Base-by-base conservation (phyloP, 441 rosid genomes). In the Jatropha multifida region DNA sequence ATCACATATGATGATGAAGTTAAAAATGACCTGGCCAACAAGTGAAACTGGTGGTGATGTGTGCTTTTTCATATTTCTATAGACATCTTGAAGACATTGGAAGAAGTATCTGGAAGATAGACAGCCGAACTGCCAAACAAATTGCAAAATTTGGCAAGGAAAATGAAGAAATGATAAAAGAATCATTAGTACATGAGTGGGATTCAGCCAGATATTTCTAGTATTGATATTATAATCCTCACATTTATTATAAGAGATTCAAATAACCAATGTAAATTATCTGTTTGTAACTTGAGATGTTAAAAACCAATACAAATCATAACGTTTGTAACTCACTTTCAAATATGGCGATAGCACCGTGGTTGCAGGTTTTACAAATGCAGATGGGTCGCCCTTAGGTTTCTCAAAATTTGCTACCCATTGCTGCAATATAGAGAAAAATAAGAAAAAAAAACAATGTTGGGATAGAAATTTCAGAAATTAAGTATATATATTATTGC, bases 401-500 rank as follows among this genome's bases (percentile, higher is more conserved):
- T 95, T 95, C 90, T 95, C 99, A 68, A 95, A 95, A 72, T 87
- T 89, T 76, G 99, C 99, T 71, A 93, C 90, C 99, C 98, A 93
- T 65, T 89, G 85, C 99, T 95, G 75, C 72, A 81, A 73, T 46
- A 49, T 4, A 41, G 66, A 60, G 59, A 56, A 71, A 69, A 77
- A 74, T 32, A 32, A 1, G 32, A 32, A 32, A 32, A 32, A 32
- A 32, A 32, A 32, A 32, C 32, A 1, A 32, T 32, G 2, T 32
- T 32, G 32, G 32, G 0, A 32, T 32, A 32, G 32, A 32, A 32
- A 32, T 32, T 32, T 32, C 32, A 32, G 32, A 32, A 32, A 32
- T 1, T 32, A 32, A 32, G 23, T 23, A 23, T 32, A 2, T 32
- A 2, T 44, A 4, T 44, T 44, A 7, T 44, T 6, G 48, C 65